Percentiles rank a stretch among this genome's conserved stretches.
phyloP scores from a whole-genome alignment of 371 early-diverging fungal species.

The Ordospora colligata region DNA sequence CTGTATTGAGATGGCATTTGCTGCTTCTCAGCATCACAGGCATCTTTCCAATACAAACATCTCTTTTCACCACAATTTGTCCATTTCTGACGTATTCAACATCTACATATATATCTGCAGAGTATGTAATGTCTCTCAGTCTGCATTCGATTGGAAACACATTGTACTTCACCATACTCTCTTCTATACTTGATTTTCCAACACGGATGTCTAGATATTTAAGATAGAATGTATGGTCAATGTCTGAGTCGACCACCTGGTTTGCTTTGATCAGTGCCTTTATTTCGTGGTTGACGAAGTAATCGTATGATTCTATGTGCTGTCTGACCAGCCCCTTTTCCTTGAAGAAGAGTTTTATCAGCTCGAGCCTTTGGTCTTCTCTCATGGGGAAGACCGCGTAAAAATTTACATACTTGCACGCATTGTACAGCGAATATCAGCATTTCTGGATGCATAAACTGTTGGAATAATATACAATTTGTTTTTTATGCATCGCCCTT shows the following conservation, averaged over 20 bases:
- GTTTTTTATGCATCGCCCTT: conserved; percentile 9
- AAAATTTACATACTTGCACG: background rate
- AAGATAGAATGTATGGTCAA: conserved; percentile 88
- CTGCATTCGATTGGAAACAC: conserved; percentile 95
- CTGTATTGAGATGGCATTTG: conserved; percentile 66
- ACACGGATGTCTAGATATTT: conserved; percentile 64
- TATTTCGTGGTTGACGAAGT: conserved; percentile 87
- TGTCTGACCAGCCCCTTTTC: conserved; percentile 97
- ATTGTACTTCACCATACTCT: conserved; percentile 59
- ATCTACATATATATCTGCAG: conserved; percentile 85
- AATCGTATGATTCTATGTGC: conserved; percentile 98
- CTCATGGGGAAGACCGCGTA: background rate
- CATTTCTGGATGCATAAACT: background rate
- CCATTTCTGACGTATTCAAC: conserved; percentile 84
- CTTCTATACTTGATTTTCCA: conserved; percentile 64
- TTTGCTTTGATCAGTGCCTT: conserved; percentile 86
- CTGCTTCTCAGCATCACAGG: conserved; percentile 94
- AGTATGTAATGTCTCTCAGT: conserved; percentile 90
- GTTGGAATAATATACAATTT: background rate
- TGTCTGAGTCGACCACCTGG: conserved; percentile 84
- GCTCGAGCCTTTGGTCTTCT: conserved; percentile 27
- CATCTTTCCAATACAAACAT: conserved; percentile 82
- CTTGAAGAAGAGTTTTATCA: conserved; percentile 87
- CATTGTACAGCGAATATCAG: too few species aligned
- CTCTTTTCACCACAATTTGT: conserved; percentile 71